These are phyloP conservation scores for Sequoia sempervirens DNA, from an alignment of 75 land plant species.

Conservation along the genomic window DNA sequence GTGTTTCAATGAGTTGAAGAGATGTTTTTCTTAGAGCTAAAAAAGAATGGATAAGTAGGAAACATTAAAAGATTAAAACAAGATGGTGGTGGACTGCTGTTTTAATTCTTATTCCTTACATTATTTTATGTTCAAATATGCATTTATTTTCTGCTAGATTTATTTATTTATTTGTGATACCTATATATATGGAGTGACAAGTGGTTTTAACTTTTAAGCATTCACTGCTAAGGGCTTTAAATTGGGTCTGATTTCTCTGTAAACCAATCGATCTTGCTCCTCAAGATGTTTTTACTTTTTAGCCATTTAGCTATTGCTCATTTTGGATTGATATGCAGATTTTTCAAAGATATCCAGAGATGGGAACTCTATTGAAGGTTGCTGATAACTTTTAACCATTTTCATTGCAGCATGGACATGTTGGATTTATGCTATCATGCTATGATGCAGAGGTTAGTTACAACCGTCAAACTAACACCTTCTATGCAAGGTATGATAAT, in stretches of 20 bases:
- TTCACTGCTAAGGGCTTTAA: neutral
- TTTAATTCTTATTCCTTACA: too few relatives aligned
- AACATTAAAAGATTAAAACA: neutral
- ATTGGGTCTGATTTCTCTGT: neutral
- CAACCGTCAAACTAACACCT: constrained; percentile 34
- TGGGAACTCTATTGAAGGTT: neutral
- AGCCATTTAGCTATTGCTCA: neutral
- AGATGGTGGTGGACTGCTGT: neutral
- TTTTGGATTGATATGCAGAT: neutral
- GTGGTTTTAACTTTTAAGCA: neutral
- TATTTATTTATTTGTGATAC: too few relatives aligned
- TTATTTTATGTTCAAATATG: too few relatives aligned
- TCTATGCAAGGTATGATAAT: constrained; percentile 35
- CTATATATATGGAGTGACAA: neutral
- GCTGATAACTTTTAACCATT: neutral
- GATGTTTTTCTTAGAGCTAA: neutral
- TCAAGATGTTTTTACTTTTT: constrained; percentile 2
- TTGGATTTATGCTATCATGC: constrained; percentile 53
- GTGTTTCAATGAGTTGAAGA: neutral
- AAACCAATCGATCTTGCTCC: neutral
- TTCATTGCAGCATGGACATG: constrained; percentile 48
- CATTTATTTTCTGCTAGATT: too few relatives aligned
- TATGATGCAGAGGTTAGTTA: constrained; percentile 54
- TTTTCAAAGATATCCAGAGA: neutral
- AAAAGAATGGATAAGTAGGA: neutral